These are phyloP conservation scores for Cyberlindnera americana DNA, from an alignment of 805 yeast genomes.

Conservation along the genomic window DNA sequence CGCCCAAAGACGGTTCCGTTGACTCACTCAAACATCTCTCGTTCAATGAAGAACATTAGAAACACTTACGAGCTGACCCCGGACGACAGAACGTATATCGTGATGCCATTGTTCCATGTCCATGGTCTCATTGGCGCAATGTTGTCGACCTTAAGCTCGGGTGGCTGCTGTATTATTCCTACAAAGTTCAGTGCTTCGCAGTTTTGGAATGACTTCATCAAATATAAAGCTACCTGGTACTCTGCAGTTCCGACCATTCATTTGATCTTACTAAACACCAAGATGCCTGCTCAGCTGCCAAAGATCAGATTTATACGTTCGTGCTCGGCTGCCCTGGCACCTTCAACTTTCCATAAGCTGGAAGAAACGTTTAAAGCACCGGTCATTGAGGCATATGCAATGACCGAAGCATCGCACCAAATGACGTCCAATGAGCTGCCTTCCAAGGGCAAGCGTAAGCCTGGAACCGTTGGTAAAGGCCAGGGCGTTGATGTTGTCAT, in stretches of 20 bases:
- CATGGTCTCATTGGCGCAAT: constrained; percentile 71
- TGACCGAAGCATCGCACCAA: constrained; percentile 82
- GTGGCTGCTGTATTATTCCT: constrained; percentile 64
- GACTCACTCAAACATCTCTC: constrained; percentile 58
- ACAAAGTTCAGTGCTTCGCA: constrained; percentile 52
- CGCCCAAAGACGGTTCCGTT: constrained; percentile 74
- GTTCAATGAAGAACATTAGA: constrained; percentile 56
- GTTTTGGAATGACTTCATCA: constrained; percentile 58
- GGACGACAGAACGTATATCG: constrained; percentile 54
- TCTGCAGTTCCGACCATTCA: constrained; percentile 79
- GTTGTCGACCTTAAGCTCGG: constrained; percentile 55
- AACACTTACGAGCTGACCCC: constrained; percentile 50
- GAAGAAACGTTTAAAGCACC: constrained; percentile 61
- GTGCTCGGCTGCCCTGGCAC: constrained; percentile 70
- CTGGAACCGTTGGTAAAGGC: constrained; percentile 73
- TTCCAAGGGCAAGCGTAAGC: constrained; percentile 58
- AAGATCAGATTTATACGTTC: constrained; percentile 64
- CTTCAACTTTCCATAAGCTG: constrained; percentile 54
- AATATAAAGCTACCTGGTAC: constrained; percentile 59
- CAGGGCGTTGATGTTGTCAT: constrained; percentile 64
- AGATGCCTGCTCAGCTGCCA: constrained; percentile 49
- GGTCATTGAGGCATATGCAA: constrained; percentile 73
- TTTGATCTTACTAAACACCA: constrained; percentile 53
- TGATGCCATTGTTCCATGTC: constrained; percentile 77
- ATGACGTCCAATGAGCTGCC: constrained; percentile 71